Evolutionary conservation across 345 rosid genomes (phyloP), one percentile per base, ranked within the genome.

Genomic region (Aethionema arabicum): DNA sequence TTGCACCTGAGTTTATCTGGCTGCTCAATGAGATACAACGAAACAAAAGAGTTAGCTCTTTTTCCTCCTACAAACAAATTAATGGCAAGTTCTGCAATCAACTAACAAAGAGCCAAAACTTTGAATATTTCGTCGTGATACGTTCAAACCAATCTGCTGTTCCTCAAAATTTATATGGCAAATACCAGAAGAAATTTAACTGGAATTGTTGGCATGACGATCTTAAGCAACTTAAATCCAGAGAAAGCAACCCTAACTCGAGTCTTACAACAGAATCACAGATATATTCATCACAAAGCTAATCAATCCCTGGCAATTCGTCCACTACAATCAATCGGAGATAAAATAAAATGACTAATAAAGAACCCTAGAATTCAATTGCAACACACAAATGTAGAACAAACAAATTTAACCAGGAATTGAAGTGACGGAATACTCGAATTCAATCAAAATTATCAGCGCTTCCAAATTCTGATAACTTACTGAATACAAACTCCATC

Each of bases 401-500:
- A 7, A 2, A 8, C 30, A 48, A 35, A n/a, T 7, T 10, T 35
- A 9, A 14, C 55, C 4, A 37, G 12, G 11, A 8, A 52, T 12
- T 39, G 29, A 3, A 6, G 8, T 5, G 6, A 52, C 41, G 14
- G 4, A 11, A 43, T 11, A 47, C 46, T 16, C 45, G 46, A 69
- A 43, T 12, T 30, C 15, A 8, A 56, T 44, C n/a, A 0, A 42
- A 14, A 32, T 5, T 48, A 39, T 15, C 10, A 49, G 10, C 13
- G 11, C 9, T 49, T 11, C 5, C 7, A 58, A 46, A 33, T 30
- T 33, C 45, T 10, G 67, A 47, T 30, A 14, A 6, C 58, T 0
- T 55, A 74, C 77, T 59, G 63, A 53, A 63, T 8, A 9, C 52
- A 64, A 32, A 57, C 14, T 12, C 43, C 64, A 31, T 63, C 16